A percentile compares a stretch with the other conserved stretches of the same genome.
Evolutionary conservation across 2,329 filamentous ascomycete genomes (phyloP).

Genomic region (Penicillium sp.): DNA sequence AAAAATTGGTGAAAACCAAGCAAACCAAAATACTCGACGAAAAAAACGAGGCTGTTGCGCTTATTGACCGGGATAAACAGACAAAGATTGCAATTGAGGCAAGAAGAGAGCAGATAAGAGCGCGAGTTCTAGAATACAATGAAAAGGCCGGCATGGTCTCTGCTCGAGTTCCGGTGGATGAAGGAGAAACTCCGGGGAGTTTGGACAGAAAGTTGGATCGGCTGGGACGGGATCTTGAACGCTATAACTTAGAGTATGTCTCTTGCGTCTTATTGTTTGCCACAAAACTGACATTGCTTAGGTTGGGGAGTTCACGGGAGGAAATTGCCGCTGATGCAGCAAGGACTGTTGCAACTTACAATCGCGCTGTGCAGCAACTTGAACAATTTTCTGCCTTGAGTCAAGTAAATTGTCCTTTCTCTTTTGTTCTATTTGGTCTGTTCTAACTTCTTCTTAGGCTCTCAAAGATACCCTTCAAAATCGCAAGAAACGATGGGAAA

Average conservation of each 20-base stretch:
- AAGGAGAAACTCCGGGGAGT: slow-evolving; percentile 61
- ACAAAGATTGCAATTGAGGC: slow-evolving; percentile 49
- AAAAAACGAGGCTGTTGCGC: slow-evolving; percentile 62
- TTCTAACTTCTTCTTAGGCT: slow-evolving; percentile 35
- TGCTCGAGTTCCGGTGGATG: slow-evolving; percentile 61
- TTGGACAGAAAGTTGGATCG: slow-evolving; percentile 50
- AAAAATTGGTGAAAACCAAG: slow-evolving; percentile 49
- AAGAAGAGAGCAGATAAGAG: slow-evolving; percentile 50
- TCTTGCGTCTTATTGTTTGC: not conserved
- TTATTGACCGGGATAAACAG: slow-evolving; percentile 50
- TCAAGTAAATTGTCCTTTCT: slow-evolving; percentile 34
- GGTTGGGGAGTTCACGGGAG: slow-evolving; percentile 63
- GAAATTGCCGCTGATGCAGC: slow-evolving; percentile 57
- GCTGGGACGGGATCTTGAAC: slow-evolving; percentile 59
- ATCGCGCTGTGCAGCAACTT: slow-evolving; percentile 40
- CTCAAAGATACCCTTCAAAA: slow-evolving; percentile 62
- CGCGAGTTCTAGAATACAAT: slow-evolving; percentile 55
- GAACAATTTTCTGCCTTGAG: slow-evolving; percentile 38
- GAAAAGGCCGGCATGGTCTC: slow-evolving; percentile 56
- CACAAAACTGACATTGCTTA: slow-evolving; percentile 30
- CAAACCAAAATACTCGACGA: slow-evolving; percentile 56
- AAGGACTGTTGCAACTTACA: slow-evolving; percentile 38
- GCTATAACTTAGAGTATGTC: slow-evolving; percentile 52
- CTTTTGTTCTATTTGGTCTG: slow-evolving; percentile 17
- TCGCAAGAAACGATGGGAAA: slow-evolving; percentile 72